phyloP scores from a whole-genome alignment of 371 early-diverging fungal genomes.

The Rhizopus microsporus region DNA sequence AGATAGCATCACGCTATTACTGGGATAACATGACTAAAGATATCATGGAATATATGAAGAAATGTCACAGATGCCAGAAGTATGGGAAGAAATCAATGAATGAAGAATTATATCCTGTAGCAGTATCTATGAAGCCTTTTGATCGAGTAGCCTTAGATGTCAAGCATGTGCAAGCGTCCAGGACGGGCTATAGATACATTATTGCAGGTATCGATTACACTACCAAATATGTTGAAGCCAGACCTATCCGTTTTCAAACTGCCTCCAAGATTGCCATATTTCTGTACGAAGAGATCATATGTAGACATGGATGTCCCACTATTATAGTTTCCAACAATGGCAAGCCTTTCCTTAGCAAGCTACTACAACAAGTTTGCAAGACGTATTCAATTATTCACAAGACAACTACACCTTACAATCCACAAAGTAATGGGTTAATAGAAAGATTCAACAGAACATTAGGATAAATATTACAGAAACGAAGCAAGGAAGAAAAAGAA shows the following conservation, averaged over 20 bases:
- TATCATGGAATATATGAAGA: background rate
- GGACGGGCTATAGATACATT: slow-evolving; percentile 4
- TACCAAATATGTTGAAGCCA: slow-evolving; percentile 7
- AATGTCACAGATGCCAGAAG: background rate
- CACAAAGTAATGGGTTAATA: slow-evolving; percentile 6
- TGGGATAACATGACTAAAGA: background rate
- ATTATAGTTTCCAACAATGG: slow-evolving; percentile 11
- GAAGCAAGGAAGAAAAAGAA: background rate
- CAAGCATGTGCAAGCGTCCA: background rate
- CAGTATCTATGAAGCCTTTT: background rate
- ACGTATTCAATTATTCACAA: background rate
- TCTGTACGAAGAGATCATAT: slow-evolving; percentile 11
- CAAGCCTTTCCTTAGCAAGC: slow-evolving; percentile 1
- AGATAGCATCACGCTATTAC: background rate
- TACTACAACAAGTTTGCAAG: background rate
- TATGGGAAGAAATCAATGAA: background rate
- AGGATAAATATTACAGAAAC: slow-evolving; percentile 4
- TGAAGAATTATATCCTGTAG: background rate
- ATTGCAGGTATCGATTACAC: slow-evolving; percentile 8
- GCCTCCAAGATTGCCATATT: slow-evolving; percentile 1
- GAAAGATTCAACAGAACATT: slow-evolving; percentile 10
- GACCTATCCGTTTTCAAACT: background rate
- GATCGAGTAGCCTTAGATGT: background rate
- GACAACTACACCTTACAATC: slow-evolving; percentile 3
- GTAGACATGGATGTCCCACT: slow-evolving; percentile 4